Evolutionary conservation across 192 early-diverging fungal genomes (phyloP), one percentile per base, ranked within the genome.

Genomic region (Entomortierella lignicola): DNA sequence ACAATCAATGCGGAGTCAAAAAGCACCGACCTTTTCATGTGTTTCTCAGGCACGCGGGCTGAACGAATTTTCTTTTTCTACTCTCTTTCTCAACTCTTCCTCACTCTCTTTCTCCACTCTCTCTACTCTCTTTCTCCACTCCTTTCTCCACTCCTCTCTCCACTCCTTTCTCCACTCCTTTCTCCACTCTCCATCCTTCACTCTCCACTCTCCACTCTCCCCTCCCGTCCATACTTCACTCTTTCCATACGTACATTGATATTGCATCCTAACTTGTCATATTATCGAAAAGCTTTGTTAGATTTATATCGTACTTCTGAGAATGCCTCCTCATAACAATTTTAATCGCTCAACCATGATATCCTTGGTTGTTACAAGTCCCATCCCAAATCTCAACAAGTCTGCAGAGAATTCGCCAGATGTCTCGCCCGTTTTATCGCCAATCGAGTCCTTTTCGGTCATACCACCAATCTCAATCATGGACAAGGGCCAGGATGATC

Each of bases 401-500:
- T 79, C 75, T 23, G 75, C 66, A 30, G 58, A 69, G 42, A 79
- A 41, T 25, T 79, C 75, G 31, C 72, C 66, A 67, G 66, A 56
- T 29, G 37, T 56, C 27, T 70, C 54, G n/a, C 72, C 58, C 26
- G 31, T 34, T 29, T 51, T 65, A 10, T 50, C 17, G 34, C 55
- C 71, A 1, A 31, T 65, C 55, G 27, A n/a, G 20, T 34, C 37
- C 41, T 32, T 25, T 56, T 18, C 42, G 4, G 42, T 39, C 21
- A 8, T 63, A 23, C 43, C 61, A 1, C 34, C 61, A 27, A 50
- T 71, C 43, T 43, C 79, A 3, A 58, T 72, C 67, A 81, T 81
- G 79, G 70, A 81, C 64, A 70, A 70, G 39, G 67, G 72, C 20
- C 73, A 80, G 29, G 48, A 59, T 17, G 66, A 77, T 0, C 81